These are phyloP conservation scores for Globisporangium ultimum DNA, from an alignment of 352 stramenopile genomes.

Conservation along the genomic window DNA sequence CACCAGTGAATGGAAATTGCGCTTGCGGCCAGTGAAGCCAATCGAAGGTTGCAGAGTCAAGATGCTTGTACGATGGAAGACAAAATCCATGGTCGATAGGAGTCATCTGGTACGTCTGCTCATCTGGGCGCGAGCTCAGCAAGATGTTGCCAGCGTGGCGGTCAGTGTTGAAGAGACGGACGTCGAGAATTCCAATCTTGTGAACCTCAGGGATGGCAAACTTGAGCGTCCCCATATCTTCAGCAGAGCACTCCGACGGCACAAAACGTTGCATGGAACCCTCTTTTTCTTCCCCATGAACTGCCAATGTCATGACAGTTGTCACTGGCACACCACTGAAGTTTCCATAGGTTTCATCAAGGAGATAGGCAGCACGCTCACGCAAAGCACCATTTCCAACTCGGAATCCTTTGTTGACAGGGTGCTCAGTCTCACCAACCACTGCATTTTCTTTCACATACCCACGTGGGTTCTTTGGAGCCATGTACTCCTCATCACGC, in stretches of 20 bases:
- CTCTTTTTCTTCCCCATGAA: conserved; percentile 70
- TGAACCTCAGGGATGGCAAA: conserved; percentile 84
- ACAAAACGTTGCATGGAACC: conserved; percentile 86
- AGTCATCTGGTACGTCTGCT: conserved; percentile 78
- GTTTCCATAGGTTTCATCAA: conserved; percentile 72
- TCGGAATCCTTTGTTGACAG: conserved; percentile 81
- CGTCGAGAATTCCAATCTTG: conserved; percentile 87
- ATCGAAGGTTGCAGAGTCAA: conserved; percentile 82
- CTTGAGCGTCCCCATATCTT: conserved; percentile 87
- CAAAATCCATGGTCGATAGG: conserved; percentile 89
- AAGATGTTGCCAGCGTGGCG: conserved; percentile 87
- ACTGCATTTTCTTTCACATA: conserved; percentile 87
- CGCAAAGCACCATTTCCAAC: conserved; percentile 83
- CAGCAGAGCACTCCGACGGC: conserved; percentile 74
- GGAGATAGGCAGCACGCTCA: conserved; percentile 79
- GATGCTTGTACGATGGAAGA: conserved; percentile 76
- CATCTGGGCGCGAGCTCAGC: conserved; percentile 42
- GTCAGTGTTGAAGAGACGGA: conserved; percentile 89
- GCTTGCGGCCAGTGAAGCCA: conserved; percentile 88
- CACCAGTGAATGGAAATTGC: conserved; percentile 81
- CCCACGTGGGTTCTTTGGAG: conserved; percentile 96
- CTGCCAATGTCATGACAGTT: conserved; percentile 62
- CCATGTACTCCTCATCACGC: conserved; percentile 98
- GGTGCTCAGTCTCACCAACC: conserved; percentile 78
- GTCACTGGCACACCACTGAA: conserved; percentile 86